Base-by-base conservation (phyloP, 2,329 filamentous ascomycete species). In the Botrytis byssoidea region DNA sequence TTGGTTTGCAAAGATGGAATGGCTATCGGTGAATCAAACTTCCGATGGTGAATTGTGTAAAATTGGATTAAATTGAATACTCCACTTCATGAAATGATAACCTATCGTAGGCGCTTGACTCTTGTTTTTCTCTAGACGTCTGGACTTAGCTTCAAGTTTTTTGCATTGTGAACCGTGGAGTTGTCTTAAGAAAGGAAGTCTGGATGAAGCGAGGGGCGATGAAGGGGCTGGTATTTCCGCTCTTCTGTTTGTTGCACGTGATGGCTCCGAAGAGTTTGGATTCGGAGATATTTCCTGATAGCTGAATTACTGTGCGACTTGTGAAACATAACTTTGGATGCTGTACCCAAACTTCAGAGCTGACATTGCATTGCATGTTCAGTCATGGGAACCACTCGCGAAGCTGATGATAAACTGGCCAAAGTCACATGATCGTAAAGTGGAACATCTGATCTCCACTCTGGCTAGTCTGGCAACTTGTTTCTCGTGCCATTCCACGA, bases 31-130 rank as follows among this genome's bases (percentile, higher is more conserved):
- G 48, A 42, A 40, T n/a, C 25, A 25, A 42, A 42, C 20, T 32
- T 68, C 66, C 66, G 66, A 68, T 42, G 35, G 35, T 22, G 48
- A 68, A 68, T 68, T 55, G 8, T 32, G 9, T 57, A 66, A 66
- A 25, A 16, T 55, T 35, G 46, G 32, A 35, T 66, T 37, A 42
- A 10, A 55, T 68, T 68, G 65, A 16, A 29, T 42, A 42, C 66
- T 68, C 66, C 66, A 68, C 66, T 68, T 57, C 35, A n/a, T 42
- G 40, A 16, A 18, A 55, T 20, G 2, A 16, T 40, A 20, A 55
- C 65, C 65, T 55, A 55, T 67, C 46, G 10, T 29, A 20, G 32
- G 35, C 32, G 51, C 14, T 48, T 48, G 18, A 55, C 16, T 37
- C 22, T 55, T 46, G 29, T 32, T 46, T 14, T 65, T 46, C 42